Evolutionary conservation across 2,329 filamentous ascomycete genomes (phyloP), one percentile per base, ranked within the genome.

Genomic region (Fusarium veterinarium): DNA sequence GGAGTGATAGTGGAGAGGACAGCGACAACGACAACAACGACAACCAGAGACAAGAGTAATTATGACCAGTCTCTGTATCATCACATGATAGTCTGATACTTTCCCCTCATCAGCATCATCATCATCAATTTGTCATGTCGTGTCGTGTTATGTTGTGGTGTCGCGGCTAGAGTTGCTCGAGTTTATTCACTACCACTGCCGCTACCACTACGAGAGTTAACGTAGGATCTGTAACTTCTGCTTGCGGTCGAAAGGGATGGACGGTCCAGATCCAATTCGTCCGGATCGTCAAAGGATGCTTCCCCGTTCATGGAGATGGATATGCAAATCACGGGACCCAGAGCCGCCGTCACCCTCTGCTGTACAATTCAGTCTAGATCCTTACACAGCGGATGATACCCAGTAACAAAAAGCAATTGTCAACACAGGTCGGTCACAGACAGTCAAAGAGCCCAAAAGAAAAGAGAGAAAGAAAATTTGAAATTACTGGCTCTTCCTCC

Each of bases 261-360:
- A 38, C 16, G 70, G 59, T 70, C 49, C 44, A 64, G 45, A 75
- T 74, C 73, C 76, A 78, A 78, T 78, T 77, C 75, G 76, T 74
- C 75, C 76, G 76, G 76, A 74, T 75, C 62, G 46, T 44, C 51
- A 52, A 69, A 64, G 65, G 53, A 57, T 31, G 45, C 60, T 76
- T 77, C 76, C 76, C 76, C 74, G 76, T 67, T n/a, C 68, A 71
- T 65, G 51, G 63, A 57, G 49, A 65, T 66, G 63, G 53, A 48
- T 44, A 64, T 70, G 69, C 65, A 61, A 76, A 76, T 76, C 76
- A 77, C 72, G 68, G 73, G 71, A 71, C 60, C 53, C 57, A 67
- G 60, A 56, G 49, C 46, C 44, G 56, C 69, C 41, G 16, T 57
- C 40, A 37, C 44, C 42, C 19, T 44, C 48, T 33, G 17, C 16